These are phyloP conservation scores for Acanthamoeba lenticulata DNA, from an alignment of 208 protist genomes.

Conservation along the genomic window DNA sequence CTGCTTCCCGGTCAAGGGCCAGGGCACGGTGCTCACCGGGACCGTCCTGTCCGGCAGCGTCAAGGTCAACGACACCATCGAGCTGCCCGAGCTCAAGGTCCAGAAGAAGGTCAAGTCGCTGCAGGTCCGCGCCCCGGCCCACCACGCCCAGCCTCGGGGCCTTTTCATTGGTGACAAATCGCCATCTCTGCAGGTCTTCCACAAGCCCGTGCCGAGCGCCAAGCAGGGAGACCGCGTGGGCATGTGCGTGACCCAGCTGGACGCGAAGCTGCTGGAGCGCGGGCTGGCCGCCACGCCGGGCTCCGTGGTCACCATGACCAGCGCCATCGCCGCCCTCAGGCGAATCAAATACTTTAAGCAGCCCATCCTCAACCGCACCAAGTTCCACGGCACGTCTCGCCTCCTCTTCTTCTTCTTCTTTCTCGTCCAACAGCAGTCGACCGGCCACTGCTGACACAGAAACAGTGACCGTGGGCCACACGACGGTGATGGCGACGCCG, in stretches of 20 bases:
- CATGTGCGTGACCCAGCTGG: constrained; percentile 93
- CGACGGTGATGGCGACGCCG: constrained; percentile 73
- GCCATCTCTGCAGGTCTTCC: constrained; percentile 90
- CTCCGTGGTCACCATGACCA: constrained; percentile 36
- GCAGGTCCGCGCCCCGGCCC: background rate
- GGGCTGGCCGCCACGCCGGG: constrained; percentile 81
- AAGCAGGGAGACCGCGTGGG: constrained; percentile 92
- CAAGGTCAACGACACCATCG: constrained; percentile 79
- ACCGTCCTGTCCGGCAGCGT: constrained; percentile 92
- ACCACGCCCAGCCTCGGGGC: too few relatives aligned
- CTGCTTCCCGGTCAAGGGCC: constrained; percentile 97
- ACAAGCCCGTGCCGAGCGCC: constrained; percentile 88
- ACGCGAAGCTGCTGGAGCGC: constrained; percentile 91
- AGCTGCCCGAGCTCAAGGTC: constrained; percentile 91
- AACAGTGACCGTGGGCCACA: constrained; percentile 81
- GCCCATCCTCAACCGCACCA: constrained; percentile 40
- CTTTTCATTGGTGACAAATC: background rate
- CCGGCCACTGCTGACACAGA: background rate
- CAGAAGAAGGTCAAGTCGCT: constrained; percentile 92
- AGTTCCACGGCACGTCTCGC: constrained; percentile 42
- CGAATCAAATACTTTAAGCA: constrained; percentile 58
- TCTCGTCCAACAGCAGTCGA: background rate
- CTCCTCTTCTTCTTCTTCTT: background rate
- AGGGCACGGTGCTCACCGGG: constrained; percentile 96
- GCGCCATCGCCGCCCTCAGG: background rate